phyloP scores from a whole-genome alignment of 306 rosid species.

The Trifolium repens region DNA sequence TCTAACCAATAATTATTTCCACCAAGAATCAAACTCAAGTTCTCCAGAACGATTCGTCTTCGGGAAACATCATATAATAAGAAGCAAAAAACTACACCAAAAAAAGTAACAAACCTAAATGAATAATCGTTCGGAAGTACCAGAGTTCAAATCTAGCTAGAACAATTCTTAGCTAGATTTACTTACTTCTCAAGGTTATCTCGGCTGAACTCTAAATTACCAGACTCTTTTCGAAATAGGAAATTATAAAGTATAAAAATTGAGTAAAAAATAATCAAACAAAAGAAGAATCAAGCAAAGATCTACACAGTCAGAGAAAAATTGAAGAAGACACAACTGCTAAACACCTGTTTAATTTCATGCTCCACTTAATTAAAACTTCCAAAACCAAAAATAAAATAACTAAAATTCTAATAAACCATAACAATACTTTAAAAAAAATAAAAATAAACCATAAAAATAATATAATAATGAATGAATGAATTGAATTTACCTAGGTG shows the following conservation, averaged over 20 bases:
- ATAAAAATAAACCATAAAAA: background rate
- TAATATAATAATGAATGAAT: background rate
- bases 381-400: background rate
- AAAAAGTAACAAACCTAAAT: background rate
- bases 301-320: background rate
- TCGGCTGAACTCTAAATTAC: too few species aligned
- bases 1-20: too few species aligned
- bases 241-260: background rate
- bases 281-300: slow-evolving; percentile 28
- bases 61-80: background rate
- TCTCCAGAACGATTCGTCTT: too few species aligned
- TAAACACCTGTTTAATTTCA: background rate
- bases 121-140: background rate
- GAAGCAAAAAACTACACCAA: background rate
- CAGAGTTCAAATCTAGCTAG: too few species aligned
- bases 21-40: too few species aligned
- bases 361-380: too few species aligned
- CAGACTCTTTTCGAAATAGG: background rate
- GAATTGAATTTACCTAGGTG: slow-evolving; percentile 40
- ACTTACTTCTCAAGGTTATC: too few species aligned
- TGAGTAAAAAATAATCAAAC: background rate
- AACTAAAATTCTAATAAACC: background rate
- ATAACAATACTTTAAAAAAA: background rate
- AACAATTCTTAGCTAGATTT: too few species aligned
- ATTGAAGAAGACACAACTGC: slow-evolving; percentile 29